Percentiles rank a stretch among this genome's conserved stretches.
phyloP scores from a whole-genome alignment of 441 rosid genomes.

The Manihot esculenta region DNA sequence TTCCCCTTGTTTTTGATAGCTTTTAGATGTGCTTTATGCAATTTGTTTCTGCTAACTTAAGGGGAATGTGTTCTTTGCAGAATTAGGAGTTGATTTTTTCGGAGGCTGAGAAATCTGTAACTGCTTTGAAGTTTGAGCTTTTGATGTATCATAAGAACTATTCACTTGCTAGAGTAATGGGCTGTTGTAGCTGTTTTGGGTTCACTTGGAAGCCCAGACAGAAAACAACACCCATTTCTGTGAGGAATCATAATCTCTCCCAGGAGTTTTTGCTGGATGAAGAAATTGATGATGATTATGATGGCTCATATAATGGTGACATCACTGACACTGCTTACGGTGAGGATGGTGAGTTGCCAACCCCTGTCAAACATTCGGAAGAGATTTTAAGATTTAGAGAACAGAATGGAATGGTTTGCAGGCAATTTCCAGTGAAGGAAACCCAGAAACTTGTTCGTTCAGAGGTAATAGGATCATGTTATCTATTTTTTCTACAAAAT shows the following conservation, averaged over 20 bases:
- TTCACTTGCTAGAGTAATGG: conserved; percentile 61
- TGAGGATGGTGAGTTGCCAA: conserved; percentile 55
- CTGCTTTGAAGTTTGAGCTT: conserved; percentile 29
- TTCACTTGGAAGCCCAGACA: conserved; percentile 51
- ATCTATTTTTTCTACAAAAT: not conserved
- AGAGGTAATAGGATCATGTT: conserved; percentile 45
- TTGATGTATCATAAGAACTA: conserved; percentile 56
- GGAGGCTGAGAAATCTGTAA: conserved; percentile 27
- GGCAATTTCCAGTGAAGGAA: conserved; percentile 88
- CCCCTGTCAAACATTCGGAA: conserved; percentile 54
- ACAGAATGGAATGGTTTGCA: conserved; percentile 72
- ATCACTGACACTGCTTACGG: conserved; percentile 49
- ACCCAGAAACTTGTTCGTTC: conserved; percentile 71
- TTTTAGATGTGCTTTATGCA: not conserved
- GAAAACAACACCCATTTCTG: conserved; percentile 31
- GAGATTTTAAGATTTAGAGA: conserved; percentile 72
- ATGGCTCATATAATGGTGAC: conserved; percentile 54
- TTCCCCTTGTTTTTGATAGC: conserved; percentile 2
- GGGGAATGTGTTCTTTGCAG: conserved; percentile 38
- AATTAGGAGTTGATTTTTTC: conserved; percentile 32
- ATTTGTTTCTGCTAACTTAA: conserved; percentile 18
- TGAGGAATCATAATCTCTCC: conserved; percentile 41
- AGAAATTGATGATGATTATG: conserved; percentile 51
- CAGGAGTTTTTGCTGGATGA: conserved; percentile 57
- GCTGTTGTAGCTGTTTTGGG: conserved; percentile 93